These are phyloP conservation scores for Auricularia cornea DNA, from an alignment of 768 basidiomycete genomes.

Conservation along the genomic window DNA sequence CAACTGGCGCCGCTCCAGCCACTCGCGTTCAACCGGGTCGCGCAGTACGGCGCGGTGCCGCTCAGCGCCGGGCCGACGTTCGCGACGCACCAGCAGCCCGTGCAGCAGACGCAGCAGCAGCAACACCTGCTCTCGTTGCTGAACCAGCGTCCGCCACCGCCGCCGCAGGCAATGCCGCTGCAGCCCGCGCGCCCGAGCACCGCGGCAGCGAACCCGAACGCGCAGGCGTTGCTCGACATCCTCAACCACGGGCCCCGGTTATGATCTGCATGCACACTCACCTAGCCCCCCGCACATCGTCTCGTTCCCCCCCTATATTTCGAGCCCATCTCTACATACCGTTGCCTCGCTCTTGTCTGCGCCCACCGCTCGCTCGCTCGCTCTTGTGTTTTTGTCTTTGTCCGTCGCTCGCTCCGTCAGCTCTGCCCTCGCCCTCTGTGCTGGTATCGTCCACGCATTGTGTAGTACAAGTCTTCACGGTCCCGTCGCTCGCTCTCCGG, in stretches of 20 bases:
- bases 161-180: neutral
- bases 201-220: neutral
- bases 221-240: neutral
- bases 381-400: neutral
- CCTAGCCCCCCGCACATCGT: neutral
- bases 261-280: neutral
- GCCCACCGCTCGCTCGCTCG: neutral
- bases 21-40: neutral
- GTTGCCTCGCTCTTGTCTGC: neutral
- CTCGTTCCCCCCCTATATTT: neutral
- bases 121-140: conserved; percentile 16
- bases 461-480: neutral
- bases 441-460: neutral
- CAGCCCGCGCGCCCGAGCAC: neutral
- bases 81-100: neutral
- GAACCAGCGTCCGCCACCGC: conserved; percentile 2
- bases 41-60: neutral
- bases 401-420: neutral
- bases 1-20: neutral
- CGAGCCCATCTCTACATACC: neutral
- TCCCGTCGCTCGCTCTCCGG: neutral
- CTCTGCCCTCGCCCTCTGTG: neutral
- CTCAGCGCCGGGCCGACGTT: neutral
- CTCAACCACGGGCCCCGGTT: neutral
- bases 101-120: conserved; percentile 9